Base-by-base conservation (phyloP, 1,284 basidiomycete genomes). In the Pulchroboletus neoregius region DNA sequence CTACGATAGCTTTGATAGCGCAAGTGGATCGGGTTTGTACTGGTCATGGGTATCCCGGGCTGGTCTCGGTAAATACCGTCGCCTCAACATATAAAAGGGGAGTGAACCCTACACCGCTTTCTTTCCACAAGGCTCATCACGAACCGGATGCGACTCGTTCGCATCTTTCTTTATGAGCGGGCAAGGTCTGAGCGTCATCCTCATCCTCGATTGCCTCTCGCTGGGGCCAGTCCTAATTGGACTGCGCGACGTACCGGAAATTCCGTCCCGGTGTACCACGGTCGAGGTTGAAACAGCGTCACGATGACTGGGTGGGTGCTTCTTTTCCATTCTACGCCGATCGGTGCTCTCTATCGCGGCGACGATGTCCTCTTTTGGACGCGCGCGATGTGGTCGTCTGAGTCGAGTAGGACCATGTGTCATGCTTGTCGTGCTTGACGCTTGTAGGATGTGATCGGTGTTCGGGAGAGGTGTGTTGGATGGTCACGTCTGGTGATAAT, bases 131-230 rank as follows among this genome's bases (percentile, higher is more conserved):
- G 51, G 69, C 73, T 76, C 73, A 71, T 62, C 54, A 61, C 75
- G 57, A 50, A 75, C 72, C 64, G 61, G 62, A 62, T 57, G 34
- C 40, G 51, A 30, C 27, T 34, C 18, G 32, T 23, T 23, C 45
- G 50, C 54, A 43, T 67, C 63, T 61, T 45, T 55, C 39, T 48
- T 74, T 58, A 63, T 69, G 72, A 76, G 73, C 70, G 71, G 73
- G 74, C 15, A 76, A 75, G 72, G 73, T 78, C 74, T 73, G 76
- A 76, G 74, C 58, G 63, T 75, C 66, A 53, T 49, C 70, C 58
- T 71, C 71, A 68, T 67, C 68, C 68, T 68, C 48, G 68, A 72
- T 69, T 56, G 73, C 58, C 69, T 69, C 72, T 76, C 59, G 71
- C 69, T 52, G 73, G 68, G 71, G 62, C 70, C 67, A 62, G 69